Percentiles rank a stretch among this genome's conserved stretches.
Conservation (phyloP, 164 flowering plant genomes). For the Paratinospora sagittata region DNA sequence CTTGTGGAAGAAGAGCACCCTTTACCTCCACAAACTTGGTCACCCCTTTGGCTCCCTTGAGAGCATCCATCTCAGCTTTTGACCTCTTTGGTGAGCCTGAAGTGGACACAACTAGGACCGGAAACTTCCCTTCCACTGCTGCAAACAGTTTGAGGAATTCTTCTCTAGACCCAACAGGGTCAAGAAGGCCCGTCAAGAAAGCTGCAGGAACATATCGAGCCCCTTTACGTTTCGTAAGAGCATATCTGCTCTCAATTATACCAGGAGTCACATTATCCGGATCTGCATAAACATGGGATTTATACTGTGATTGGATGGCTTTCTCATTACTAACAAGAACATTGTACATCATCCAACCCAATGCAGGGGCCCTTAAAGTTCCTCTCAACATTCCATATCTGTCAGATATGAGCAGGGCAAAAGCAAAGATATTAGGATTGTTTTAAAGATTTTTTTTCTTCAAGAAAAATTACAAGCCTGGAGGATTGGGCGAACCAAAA, state of each 20-base stretch:
- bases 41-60: constrained; percentile 77
- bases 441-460: neutral
- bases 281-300: constrained; percentile 88
- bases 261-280: constrained; percentile 71
- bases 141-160: constrained; percentile 72
- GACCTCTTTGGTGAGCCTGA: constrained; percentile 78
- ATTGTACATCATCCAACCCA: constrained; percentile 98
- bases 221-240: constrained; percentile 68
- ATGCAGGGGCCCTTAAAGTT: constrained; percentile 82
- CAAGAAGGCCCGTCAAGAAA: constrained; percentile 90
- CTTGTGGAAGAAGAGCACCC: constrained; percentile 94
- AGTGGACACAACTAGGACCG: constrained; percentile 62
- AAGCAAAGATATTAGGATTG: neutral
- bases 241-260: constrained; percentile 65
- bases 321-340: constrained; percentile 92
- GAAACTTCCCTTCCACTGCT: constrained; percentile 50
- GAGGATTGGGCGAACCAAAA: neutral
- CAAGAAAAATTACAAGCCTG: neutral
- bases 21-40: constrained; percentile 74
- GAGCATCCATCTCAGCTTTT: constrained; percentile 92
- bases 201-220: constrained; percentile 95
- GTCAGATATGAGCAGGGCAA: constrained; percentile 8
- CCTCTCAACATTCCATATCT: constrained; percentile 88
- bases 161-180: constrained; percentile 73
- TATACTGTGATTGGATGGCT: constrained; percentile 85